Conservation (phyloP, 2,329 filamentous ascomycete species). For the Fragosphaeria purpurea region DNA sequence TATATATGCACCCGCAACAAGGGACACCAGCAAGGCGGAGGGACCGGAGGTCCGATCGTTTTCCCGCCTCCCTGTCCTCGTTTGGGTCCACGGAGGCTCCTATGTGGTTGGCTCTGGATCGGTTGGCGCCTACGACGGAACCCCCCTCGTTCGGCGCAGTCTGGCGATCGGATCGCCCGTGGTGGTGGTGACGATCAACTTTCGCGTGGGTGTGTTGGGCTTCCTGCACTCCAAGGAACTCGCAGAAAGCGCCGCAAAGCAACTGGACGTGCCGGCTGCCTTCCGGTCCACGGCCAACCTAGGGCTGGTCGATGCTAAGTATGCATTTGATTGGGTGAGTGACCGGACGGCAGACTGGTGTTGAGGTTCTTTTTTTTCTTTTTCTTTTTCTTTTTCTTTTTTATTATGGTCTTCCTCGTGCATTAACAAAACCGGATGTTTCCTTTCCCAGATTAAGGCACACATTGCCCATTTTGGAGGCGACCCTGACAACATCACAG, state of each 20-base stretch:
- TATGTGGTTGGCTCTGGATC: constrained; percentile 1
- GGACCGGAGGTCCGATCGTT: not conserved
- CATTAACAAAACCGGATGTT: too few relatives aligned
- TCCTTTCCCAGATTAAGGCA: not conserved
- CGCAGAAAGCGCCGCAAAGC: not conserved
- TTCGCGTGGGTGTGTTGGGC: constrained; percentile 2
- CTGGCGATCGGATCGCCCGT: not conserved
- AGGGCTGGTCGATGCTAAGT: constrained; percentile 1
- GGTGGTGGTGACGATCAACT: constrained; percentile 5
- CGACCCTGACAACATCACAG: constrained; percentile 3
- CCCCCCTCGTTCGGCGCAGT: not conserved
- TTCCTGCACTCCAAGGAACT: constrained; percentile 3
- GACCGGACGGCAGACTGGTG: too few relatives aligned
- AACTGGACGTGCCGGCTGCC: not conserved
- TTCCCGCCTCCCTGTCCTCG: not conserved
- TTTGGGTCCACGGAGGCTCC: constrained; percentile 4
- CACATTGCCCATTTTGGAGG: constrained; percentile 3
- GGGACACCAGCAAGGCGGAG: not conserved
- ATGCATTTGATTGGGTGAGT: constrained; percentile 2
- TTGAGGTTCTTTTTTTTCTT: not conserved
- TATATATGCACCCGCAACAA: not conserved
- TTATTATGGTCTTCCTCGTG: too few relatives aligned
- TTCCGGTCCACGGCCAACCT: constrained; percentile 2
- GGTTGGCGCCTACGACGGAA: constrained; percentile 2
- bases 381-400: not conserved